A percentile compares a stretch with the other conserved stretches of the same genome.
These are phyloP conservation scores for Russula abietina DNA, from an alignment of 768 basidiomycete genomes.

Conservation along the genomic window DNA sequence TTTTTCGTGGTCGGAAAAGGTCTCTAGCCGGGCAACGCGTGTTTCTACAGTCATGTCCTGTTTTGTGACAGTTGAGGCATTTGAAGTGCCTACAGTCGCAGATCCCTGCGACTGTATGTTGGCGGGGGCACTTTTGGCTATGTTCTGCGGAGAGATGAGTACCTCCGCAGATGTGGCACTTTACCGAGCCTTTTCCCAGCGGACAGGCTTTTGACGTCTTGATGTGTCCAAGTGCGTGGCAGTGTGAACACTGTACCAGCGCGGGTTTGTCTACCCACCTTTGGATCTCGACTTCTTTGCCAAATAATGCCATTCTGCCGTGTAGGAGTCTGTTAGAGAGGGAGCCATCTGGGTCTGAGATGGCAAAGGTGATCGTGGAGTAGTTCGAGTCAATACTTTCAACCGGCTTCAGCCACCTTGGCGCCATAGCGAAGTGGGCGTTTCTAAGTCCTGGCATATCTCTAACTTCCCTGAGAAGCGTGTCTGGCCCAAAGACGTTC, in stretches of 20 bases:
- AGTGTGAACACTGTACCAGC: neutral
- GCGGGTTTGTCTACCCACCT: neutral
- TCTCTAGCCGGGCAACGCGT: neutral
- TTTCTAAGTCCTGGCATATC: neutral
- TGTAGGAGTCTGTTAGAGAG: no score
- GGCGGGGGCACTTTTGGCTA: neutral
- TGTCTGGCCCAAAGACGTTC: neutral
- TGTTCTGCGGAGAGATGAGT: neutral
- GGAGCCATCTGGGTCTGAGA: no score
- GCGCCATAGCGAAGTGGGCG: neutral
- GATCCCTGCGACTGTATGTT: neutral
- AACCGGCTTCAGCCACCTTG: neutral
- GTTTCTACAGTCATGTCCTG: neutral
- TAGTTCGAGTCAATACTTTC: rapidly evolving
- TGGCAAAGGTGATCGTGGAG: neutral
- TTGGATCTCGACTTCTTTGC: neutral
- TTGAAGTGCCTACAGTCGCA: neutral
- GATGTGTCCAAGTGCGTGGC: neutral
- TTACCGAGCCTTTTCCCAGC: neutral
- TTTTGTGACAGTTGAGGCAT: neutral
- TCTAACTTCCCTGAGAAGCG: neutral
- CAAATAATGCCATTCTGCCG: neutral
- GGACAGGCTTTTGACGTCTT: neutral
- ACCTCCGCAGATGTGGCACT: neutral
- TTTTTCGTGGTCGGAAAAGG: neutral